Conservation (phyloP, 176 grass and related monocot genomes). For the Zoysia japonica region DNA sequence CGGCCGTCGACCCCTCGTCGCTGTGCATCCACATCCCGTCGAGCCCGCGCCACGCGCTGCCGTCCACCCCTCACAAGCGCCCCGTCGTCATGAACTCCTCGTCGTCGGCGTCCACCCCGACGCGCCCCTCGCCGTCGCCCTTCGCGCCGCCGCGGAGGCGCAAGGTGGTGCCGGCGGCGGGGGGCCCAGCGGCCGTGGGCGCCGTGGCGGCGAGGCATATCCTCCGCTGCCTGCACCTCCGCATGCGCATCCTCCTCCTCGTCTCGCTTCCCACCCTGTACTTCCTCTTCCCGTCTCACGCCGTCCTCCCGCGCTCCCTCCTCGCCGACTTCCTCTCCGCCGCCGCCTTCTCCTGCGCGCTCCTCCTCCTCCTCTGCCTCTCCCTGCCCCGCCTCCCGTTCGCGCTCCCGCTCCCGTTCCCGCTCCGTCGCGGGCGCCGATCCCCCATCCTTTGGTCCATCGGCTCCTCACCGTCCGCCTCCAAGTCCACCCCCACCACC, state of each 20-base stretch:
- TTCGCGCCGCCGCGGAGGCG: slow-evolving; percentile 45
- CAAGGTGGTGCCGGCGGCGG: slow-evolving; percentile 38
- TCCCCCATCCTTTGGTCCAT: slow-evolving; percentile 94
- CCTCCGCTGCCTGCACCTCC: slow-evolving; percentile 73
- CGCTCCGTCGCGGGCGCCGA: slow-evolving; percentile 54
- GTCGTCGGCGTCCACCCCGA: slow-evolving; percentile 40
- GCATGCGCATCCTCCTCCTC: slow-evolving; percentile 69
- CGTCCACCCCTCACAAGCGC: slow-evolving; percentile 70
- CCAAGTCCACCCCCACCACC: slow-evolving; percentile 53
- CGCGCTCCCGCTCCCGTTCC: slow-evolving; percentile 41
- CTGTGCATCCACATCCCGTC: slow-evolving; percentile 80
- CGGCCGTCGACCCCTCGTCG: slow-evolving; percentile 45
- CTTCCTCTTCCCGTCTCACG: slow-evolving; percentile 48
- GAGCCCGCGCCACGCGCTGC: slow-evolving; percentile 57
- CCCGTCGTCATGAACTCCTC: slow-evolving; percentile 57
- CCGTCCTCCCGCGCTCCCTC: slow-evolving; percentile 55
- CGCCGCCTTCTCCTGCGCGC: slow-evolving; percentile 81
- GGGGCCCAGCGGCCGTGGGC: slow-evolving; percentile 35
- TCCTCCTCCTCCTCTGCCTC: slow-evolving; percentile 82
- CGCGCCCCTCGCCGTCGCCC: slow-evolving; percentile 43
- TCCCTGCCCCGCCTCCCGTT: slow-evolving; percentile 70
- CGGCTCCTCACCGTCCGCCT: slow-evolving; percentile 52
- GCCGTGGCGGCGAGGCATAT: slow-evolving; percentile 53
- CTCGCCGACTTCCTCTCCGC: slow-evolving; percentile 93
- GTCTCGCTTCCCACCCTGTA: slow-evolving; percentile 68